phyloP scores from a whole-genome alignment of 2,329 filamentous ascomycete species.

The Blastomyces gilchristii region DNA sequence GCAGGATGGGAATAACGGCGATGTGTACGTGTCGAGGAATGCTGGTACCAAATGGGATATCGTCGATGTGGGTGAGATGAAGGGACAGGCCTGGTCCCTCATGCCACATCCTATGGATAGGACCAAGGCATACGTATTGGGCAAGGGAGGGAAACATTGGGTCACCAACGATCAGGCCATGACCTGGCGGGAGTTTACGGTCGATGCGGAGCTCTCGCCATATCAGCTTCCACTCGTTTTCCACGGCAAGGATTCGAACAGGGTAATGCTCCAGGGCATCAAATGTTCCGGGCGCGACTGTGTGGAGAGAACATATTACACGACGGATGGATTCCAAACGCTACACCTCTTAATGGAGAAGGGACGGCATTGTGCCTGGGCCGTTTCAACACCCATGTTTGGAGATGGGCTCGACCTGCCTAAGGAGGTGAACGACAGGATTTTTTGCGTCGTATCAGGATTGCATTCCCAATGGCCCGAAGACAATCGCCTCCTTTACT shows the following conservation, averaged over 20 bases:
- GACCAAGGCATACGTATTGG: conserved; percentile 70
- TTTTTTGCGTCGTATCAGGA: conserved; percentile 71
- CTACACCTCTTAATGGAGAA: conserved; percentile 55
- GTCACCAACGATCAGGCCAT: conserved; percentile 74
- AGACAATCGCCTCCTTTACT: conserved; percentile 68
- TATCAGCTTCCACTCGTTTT: conserved; percentile 53
- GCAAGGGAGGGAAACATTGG: conserved; percentile 61
- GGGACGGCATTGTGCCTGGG: conserved; percentile 77
- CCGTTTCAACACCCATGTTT: conserved; percentile 65
- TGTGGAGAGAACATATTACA: conserved; percentile 58
- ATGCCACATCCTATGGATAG: conserved; percentile 69
- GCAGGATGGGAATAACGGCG: conserved; percentile 53
- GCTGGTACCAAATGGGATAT: conserved; percentile 67
- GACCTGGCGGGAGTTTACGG: conserved; percentile 66
- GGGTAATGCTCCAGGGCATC: conserved; percentile 74
- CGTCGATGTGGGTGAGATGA: conserved; percentile 51
- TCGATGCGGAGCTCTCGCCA: conserved; percentile 33
- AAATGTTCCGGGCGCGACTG: conserved; percentile 56
- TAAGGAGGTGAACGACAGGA: conserved; percentile 56
- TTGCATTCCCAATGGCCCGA: conserved; percentile 58
- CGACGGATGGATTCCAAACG: conserved; percentile 71
- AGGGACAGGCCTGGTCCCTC: conserved; percentile 45
- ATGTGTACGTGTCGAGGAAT: conserved; percentile 68
- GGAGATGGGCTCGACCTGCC: conserved; percentile 43
- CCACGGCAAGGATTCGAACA: conserved; percentile 71